Percentiles rank a stretch among this genome's conserved stretches.
These are phyloP conservation scores for Stylonectria norvegica DNA, from an alignment of 2,329 filamentous ascomycete species.

Conservation along the genomic window DNA sequence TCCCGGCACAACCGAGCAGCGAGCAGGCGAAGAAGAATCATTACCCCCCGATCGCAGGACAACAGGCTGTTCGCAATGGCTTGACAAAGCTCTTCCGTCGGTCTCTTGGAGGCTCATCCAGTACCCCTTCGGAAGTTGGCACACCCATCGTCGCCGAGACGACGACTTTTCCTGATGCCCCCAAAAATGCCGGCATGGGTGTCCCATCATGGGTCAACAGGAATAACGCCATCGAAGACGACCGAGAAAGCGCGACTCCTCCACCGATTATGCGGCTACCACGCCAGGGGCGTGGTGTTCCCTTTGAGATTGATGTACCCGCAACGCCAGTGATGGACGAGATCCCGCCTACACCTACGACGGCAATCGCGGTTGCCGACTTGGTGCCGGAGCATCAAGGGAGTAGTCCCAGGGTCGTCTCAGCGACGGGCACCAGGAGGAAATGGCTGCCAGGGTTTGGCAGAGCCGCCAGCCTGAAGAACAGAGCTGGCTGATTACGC, in stretches of 20 bases:
- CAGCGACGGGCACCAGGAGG: slow-evolving; percentile 28
- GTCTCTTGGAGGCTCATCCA: slow-evolving; percentile 40
- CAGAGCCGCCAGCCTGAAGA: slow-evolving; percentile 23
- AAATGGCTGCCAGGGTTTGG: slow-evolving; percentile 38
- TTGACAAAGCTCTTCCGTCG: slow-evolving; percentile 52
- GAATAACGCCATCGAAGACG: slow-evolving; percentile 37
- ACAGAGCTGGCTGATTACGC: slow-evolving; percentile 27
- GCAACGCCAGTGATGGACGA: slow-evolving; percentile 13
- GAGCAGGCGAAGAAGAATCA: slow-evolving; percentile 39
- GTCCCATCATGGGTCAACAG: slow-evolving; percentile 40
- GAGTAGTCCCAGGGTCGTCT: slow-evolving; percentile 15
- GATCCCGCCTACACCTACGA: slow-evolving; percentile 18
- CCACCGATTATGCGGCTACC: slow-evolving; percentile 53
- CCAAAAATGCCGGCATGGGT: slow-evolving; percentile 31
- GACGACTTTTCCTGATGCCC: slow-evolving; percentile 3
- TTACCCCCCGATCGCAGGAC: slow-evolving; percentile 50
- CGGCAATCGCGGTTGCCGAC: slow-evolving; percentile 6
- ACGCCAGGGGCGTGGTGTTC: slow-evolving; percentile 29
- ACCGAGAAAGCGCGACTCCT: slow-evolving; percentile 49
- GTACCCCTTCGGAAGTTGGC: slow-evolving; percentile 16
- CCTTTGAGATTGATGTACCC: slow-evolving; percentile 17
- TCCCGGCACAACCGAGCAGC: slow-evolving; percentile 13
- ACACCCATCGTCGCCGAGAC: slow-evolving; percentile 5
- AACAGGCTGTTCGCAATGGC: slow-evolving; percentile 42
- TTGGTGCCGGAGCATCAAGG: slow-evolving; percentile 14